Evolutionary conservation across 2,329 filamentous ascomycete genomes (phyloP).

Genomic region (Penicillium rolfsii): DNA sequence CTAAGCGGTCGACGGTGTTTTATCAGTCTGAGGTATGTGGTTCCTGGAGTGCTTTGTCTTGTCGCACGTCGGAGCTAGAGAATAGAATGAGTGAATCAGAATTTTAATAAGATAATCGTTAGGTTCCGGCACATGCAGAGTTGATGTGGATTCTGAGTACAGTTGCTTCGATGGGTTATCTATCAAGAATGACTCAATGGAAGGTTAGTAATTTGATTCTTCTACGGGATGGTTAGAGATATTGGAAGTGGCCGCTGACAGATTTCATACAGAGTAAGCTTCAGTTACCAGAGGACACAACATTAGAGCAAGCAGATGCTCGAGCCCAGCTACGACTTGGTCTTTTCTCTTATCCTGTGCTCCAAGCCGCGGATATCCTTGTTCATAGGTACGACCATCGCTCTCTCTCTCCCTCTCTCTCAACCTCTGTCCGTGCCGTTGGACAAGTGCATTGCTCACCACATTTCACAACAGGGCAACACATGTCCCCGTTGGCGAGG

Average conservation of each 20-base stretch:
- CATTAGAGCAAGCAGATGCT: constrained; percentile 59
- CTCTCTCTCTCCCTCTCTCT: too few species aligned
- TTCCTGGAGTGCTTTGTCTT: background rate
- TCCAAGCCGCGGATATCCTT: constrained; percentile 92
- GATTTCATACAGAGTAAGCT: constrained; percentile 67
- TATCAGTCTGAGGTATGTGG: constrained; percentile 72
- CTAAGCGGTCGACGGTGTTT: constrained; percentile 76
- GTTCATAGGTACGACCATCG: constrained; percentile 66
- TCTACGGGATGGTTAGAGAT: background rate
- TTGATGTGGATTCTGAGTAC: constrained; percentile 98
- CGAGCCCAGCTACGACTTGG: constrained; percentile 77
- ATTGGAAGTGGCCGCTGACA: constrained; percentile 6
- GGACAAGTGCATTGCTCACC: constrained; percentile 50
- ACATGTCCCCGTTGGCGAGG: constrained; percentile 94
- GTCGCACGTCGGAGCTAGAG: too few species aligned
- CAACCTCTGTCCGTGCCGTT: constrained; percentile 7
- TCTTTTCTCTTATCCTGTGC: constrained; percentile 91
- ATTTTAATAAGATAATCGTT: constrained; percentile 10
- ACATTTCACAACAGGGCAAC: constrained; percentile 56
- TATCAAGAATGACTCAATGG: constrained; percentile 99
- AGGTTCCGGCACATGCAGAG: constrained; percentile 80
- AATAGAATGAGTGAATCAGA: background rate
- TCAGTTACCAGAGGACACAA: constrained; percentile 62
- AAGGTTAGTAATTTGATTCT: constrained; percentile 62
- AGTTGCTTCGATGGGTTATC: constrained; percentile 85